A percentile compares a stretch with the other conserved stretches of the same genome.
phyloP scores from a whole-genome alignment of 1,284 basidiomycete genomes.

The Exsudoporus floridanus region DNA sequence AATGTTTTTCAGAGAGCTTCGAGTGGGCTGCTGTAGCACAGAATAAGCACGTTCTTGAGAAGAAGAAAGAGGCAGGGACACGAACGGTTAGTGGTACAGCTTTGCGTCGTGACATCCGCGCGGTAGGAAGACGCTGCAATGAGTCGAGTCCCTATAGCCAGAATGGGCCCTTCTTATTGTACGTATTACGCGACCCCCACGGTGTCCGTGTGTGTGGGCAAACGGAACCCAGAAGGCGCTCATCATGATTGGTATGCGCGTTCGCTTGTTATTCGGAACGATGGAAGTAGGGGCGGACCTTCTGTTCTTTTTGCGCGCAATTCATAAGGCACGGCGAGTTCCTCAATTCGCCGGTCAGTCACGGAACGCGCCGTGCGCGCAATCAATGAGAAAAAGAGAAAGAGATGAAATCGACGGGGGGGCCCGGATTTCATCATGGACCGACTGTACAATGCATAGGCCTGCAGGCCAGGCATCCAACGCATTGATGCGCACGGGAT shows the following conservation, averaged over 20 bases:
- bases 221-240: constrained; percentile 24
- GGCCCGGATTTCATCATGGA: constrained; percentile 5
- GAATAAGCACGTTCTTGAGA: constrained; percentile 4
- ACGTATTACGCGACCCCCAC: constrained; percentile 15
- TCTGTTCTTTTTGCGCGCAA: not conserved
- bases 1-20: constrained; percentile 22
- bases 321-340: constrained; percentile 6
- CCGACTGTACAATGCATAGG: constrained; percentile 19
- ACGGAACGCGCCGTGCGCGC: constrained; percentile 19
- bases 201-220: constrained; percentile 3
- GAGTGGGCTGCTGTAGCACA: constrained; percentile 5
- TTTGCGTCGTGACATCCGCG: constrained; percentile 25
- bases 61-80: not conserved
- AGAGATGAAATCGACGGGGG: constrained; percentile 23
- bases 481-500: constrained; percentile 13
- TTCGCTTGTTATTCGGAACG: constrained; percentile 8
- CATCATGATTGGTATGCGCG: constrained; percentile 3
- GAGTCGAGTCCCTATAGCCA: constrained; percentile 6
- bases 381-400: constrained; percentile 5
- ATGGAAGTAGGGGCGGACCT: not conserved
- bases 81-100: constrained; percentile 15
- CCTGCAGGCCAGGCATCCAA: constrained; percentile 20
- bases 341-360: constrained; percentile 18
- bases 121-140: constrained; percentile 11
- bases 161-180: constrained; percentile 23